Conservation (phyloP, 805 yeast species). For the Wickerhamiella kurtzmanii region DNA sequence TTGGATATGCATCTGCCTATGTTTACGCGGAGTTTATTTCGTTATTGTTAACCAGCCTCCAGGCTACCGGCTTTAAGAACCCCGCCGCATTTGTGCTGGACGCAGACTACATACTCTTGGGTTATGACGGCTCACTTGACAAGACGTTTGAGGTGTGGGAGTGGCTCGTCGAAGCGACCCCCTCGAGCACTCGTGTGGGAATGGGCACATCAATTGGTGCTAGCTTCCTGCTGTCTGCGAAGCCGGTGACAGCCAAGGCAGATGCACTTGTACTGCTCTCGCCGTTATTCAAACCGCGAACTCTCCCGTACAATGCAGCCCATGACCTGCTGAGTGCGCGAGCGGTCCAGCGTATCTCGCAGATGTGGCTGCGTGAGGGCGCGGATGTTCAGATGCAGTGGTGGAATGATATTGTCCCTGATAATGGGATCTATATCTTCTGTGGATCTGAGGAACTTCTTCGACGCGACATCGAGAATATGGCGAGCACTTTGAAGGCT, state of each 20-base stretch:
- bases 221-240: slow-evolving; percentile 28
- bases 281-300: slow-evolving; percentile 21
- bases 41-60: slow-evolving; percentile 30
- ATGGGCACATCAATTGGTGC: slow-evolving; percentile 41
- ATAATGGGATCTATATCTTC: slow-evolving; percentile 29
- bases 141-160: slow-evolving; percentile 26
- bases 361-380: not conserved
- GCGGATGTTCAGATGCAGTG: slow-evolving; percentile 17
- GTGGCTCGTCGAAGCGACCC: slow-evolving; percentile 18
- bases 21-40: slow-evolving; percentile 35
- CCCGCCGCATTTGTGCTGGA: slow-evolving; percentile 35
- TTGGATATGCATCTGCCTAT: slow-evolving; percentile 28
- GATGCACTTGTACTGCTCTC: slow-evolving; percentile 25
- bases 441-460: slow-evolving; percentile 35
- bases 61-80: slow-evolving; percentile 36
- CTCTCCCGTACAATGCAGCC: slow-evolving; percentile 1
- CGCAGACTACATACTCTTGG: slow-evolving; percentile 12
- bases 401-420: slow-evolving; percentile 34
- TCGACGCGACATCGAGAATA: slow-evolving; percentile 27
- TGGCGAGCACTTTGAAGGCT: slow-evolving; percentile 21
- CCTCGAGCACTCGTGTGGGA: slow-evolving; percentile 24
- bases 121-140: slow-evolving; percentile 22
- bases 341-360: not conserved
- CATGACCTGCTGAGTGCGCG: not conserved
- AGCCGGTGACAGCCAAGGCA: slow-evolving; percentile 29